Conservation (phyloP, 2,329 filamentous ascomycete species). For the Fusarium keratoplasticum region DNA sequence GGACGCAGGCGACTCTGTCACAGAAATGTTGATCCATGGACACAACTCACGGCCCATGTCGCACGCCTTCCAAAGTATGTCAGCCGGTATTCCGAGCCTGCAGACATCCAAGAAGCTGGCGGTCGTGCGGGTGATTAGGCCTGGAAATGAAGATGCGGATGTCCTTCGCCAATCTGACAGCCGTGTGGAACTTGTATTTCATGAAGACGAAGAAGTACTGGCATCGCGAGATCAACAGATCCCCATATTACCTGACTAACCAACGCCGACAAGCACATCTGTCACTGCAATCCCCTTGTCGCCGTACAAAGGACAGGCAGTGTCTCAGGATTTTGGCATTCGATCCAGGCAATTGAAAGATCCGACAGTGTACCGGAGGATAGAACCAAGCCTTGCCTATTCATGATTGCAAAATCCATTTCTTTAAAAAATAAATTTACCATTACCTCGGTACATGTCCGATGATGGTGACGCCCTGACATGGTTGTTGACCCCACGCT, state of each 20-base stretch:
- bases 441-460: not conserved
- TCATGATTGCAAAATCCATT: not conserved
- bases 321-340: not conserved
- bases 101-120: not conserved
- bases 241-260: not conserved
- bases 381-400: not conserved
- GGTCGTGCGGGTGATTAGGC: not conserved
- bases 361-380: not conserved
- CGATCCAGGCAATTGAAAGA: not conserved
- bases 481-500: not conserved
- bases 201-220: not conserved
- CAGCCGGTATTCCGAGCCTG: not conserved
- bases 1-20: not conserved
- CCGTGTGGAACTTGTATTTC: not conserved
- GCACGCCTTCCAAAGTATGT: not conserved
- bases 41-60: not conserved
- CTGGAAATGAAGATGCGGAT: not conserved
- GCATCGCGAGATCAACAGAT: not conserved
- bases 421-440: not conserved
- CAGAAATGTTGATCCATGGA: not conserved
- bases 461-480: not conserved
- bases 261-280: not conserved
- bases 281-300: not conserved
- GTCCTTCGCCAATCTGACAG: not conserved
- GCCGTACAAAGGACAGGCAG: not conserved